Evolutionary conservation across 2,329 filamentous ascomycete species (phyloP), one percentile per base, ranked within the genome.

Genomic region (Colletotrichum coccodes): DNA sequence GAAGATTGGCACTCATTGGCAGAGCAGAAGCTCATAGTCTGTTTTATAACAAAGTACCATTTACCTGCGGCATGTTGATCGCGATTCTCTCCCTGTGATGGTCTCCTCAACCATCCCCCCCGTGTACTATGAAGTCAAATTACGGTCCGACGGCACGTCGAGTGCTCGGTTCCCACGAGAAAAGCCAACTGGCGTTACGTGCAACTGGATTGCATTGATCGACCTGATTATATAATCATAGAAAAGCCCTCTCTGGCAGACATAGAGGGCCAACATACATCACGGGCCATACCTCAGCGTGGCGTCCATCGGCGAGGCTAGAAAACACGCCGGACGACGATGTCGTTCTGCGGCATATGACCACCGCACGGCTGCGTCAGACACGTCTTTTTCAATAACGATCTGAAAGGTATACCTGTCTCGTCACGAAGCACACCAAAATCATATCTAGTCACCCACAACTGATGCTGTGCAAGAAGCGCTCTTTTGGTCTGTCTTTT

Each of bases 261-360:
- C 1, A 44, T 6, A n/a, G 18, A 21, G 8, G 30, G 16, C 5
- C 16, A 21, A 23, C 46, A 52, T 34, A 53, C 86, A 89, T 89
- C 49, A 89, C 83, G 0, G 86, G 86, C 77, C 87, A 89, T 72
- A 89, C 86, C 75, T 89, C 87, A 12, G 85, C 82, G 36, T 84
- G 76, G 0, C 84, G 84, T 63, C 87, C 81, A 68, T 90, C 87
- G 32, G 87, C 89, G 68, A 89, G 83, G 30, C 76, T 76, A 47
- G n/a, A 89, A 87, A 72, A 89, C 87, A 21, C 89, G 77, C 70
- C 83, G 89, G 57, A 87, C 79, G 4, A 90, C 87, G 18, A 89
- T 80, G 73, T 90, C 87, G 4, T 83, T 82, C 69, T 89, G 86
- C 64, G 84, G 82, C 53, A 89, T 84, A 58, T 79, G 80, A 60